Percentiles rank a stretch among this genome's conserved stretches.
Evolutionary conservation across 164 flowering plant species (phyloP).

Genomic region (Dillenia suffruticosa): DNA sequence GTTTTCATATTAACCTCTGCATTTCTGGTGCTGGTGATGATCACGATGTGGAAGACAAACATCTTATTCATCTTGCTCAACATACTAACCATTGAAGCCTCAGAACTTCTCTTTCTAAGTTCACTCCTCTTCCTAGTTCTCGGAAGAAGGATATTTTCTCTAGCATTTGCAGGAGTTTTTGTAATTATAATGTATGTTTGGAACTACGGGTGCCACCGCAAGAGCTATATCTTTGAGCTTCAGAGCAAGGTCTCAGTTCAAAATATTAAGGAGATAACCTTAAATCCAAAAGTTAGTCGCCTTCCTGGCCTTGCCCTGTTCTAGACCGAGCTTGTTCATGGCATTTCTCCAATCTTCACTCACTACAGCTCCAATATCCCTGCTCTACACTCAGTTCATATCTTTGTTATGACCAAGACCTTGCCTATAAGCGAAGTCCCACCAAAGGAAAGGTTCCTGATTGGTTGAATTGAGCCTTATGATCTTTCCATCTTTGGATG

Average conservation of each 20-base stretch:
- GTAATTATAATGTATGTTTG: conserved; percentile 21
- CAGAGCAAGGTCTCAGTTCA: conserved; percentile 15
- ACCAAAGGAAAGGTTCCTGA: conserved; percentile 20
- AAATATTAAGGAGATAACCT: conserved; percentile 5
- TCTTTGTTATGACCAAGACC: conserved; percentile 22
- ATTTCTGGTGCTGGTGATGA: conserved; percentile 17
- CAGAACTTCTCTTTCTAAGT: conserved; percentile 16
- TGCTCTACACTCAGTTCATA: conserved; percentile 19
- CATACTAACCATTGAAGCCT: background rate
- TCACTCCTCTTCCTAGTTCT: conserved; percentile 24
- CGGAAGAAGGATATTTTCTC: conserved; percentile 22
- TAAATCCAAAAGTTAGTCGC: conserved; percentile 2
- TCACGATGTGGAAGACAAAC: conserved; percentile 27
- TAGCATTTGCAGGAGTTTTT: conserved; percentile 16
- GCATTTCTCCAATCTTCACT: conserved; percentile 29
- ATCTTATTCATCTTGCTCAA: conserved; percentile 10
- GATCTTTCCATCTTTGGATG: conserved; percentile 17
- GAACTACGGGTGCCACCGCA: conserved; percentile 20
- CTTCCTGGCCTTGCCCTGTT: conserved; percentile 25
- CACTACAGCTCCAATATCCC: conserved; percentile 19
- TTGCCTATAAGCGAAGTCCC: conserved; percentile 22
- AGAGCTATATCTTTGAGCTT: conserved; percentile 21
- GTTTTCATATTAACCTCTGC: conserved; percentile 20
- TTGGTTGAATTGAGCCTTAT: conserved; percentile 9
- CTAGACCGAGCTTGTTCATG: conserved; percentile 30